Conservation (phyloP, 345 rosid species). For the Brassica incana region DNA sequence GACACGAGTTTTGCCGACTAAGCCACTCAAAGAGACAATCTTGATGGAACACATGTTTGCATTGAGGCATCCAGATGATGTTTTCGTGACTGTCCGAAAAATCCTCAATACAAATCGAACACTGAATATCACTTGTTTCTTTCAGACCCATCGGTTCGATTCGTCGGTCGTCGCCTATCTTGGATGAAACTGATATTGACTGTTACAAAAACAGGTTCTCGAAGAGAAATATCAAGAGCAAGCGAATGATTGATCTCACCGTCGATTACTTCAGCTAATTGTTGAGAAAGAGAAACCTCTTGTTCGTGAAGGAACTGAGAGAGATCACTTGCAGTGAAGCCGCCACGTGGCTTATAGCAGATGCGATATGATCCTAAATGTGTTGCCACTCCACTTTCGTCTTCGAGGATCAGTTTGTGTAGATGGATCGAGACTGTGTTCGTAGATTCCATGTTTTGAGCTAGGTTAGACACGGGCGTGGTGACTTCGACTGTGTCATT, state of each 20-base stretch:
- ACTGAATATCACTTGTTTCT: not conserved
- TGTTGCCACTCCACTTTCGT: not conserved
- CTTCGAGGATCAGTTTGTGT: not conserved
- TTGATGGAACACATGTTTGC: conserved; percentile 8
- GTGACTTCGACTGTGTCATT: not conserved
- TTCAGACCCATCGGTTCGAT: not conserved
- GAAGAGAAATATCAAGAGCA: not conserved
- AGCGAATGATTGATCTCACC: not conserved
- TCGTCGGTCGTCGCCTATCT: not conserved
- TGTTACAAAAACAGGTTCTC: conserved; percentile 11
- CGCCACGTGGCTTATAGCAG: not conserved
- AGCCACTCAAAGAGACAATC: conserved; percentile 7
- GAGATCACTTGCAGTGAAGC: not conserved
- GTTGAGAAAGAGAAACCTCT: not conserved
- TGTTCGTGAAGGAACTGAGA: not conserved
- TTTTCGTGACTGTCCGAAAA: not conserved
- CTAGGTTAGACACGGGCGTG: not conserved
- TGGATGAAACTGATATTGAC: not conserved
- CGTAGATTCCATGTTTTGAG: not conserved
- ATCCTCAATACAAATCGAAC: not conserved
- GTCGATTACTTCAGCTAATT: not conserved
- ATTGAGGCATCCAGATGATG: not conserved
- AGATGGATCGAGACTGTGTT: not conserved
- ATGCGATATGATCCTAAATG: not conserved
- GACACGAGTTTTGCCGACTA: not conserved